Conservation (phyloP, 2,329 filamentous ascomycete genomes). For the Paramyrothecium roridum region DNA sequence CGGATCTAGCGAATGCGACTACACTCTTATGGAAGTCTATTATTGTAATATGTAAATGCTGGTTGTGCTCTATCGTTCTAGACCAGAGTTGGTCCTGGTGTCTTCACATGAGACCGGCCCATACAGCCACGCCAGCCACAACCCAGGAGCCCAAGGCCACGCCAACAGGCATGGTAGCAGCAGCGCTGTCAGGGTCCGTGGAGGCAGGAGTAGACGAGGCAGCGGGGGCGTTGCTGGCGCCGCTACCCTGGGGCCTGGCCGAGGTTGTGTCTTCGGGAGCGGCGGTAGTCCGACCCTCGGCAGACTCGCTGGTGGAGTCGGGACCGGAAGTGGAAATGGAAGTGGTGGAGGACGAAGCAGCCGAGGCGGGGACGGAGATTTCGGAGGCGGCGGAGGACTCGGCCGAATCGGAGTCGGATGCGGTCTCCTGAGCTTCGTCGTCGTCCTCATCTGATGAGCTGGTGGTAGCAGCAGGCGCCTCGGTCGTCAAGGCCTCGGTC, state of each 20-base stretch:
- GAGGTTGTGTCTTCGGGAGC: constrained; percentile 9
- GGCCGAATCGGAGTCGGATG: constrained; percentile 2
- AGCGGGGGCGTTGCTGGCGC: constrained; percentile 3
- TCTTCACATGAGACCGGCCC: constrained; percentile 20
- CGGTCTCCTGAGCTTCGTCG: constrained; percentile 4
- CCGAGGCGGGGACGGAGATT: constrained; percentile 12
- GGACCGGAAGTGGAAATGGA: no score
- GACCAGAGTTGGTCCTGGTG: neutral
- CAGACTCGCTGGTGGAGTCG: neutral
- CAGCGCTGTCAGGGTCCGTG: neutral
- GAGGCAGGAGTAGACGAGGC: neutral
- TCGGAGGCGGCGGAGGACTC: constrained; percentile 8
- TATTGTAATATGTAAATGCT: no score
- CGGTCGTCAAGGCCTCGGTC: constrained; percentile 4
- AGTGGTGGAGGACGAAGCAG: no score
- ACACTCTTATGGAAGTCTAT: no score
- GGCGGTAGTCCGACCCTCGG: constrained; percentile 5
- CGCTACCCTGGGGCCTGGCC: constrained; percentile 2
- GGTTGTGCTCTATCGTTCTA: no score
- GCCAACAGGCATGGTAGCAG: constrained; percentile 16
- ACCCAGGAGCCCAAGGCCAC: constrained; percentile 16
- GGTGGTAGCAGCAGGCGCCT: constrained; percentile 8
- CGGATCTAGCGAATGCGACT: no score
- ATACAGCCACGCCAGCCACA: constrained; percentile 23
- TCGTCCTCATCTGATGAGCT: constrained; percentile 6